Conservation (phyloP, 1,139 yeast species). For the Blastobotrys niveus region DNA sequence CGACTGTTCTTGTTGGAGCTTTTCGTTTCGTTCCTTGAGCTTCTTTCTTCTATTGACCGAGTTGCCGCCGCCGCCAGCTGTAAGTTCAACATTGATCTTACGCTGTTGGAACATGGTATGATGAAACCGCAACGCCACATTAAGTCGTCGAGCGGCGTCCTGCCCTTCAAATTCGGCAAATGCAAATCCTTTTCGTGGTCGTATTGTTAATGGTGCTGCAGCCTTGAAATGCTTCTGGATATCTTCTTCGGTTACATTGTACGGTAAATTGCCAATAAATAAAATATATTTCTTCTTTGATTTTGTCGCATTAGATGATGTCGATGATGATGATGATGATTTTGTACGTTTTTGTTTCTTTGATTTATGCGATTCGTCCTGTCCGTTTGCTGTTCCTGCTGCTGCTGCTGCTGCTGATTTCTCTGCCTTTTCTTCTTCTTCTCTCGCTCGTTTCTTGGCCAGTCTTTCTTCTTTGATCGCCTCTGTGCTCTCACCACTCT, state of each 20-base stretch:
- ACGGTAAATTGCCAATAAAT: conserved; percentile 91
- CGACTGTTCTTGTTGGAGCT: conserved; percentile 59
- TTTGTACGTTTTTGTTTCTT: conserved; percentile 10
- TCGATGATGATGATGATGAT: conserved; percentile 35
- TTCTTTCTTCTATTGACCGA: conserved; percentile 63
- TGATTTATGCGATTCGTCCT: no score
- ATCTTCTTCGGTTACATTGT: conserved; percentile 56
- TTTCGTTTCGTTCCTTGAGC: conserved; percentile 71
- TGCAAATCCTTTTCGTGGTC: conserved; percentile 84
- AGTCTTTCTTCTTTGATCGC: conserved; percentile 40
- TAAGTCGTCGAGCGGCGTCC: conserved; percentile 64
- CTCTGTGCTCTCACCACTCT: conserved; percentile 37
- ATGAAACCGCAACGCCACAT: conserved; percentile 75
- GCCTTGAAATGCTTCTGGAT: conserved; percentile 69
- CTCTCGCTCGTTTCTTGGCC: conserved; percentile 43
- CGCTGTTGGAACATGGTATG: conserved; percentile 63
- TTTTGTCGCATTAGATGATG: conserved; percentile 29
- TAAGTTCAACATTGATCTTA: conserved; percentile 87
- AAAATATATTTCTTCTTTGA: conserved; percentile 46
- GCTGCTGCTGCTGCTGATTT: no score
- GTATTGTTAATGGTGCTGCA: conserved; percentile 71
- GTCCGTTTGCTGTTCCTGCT: conserved; percentile 15
- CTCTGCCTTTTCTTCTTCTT: conserved; percentile 14
- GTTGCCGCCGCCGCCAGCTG: conserved; percentile 98
- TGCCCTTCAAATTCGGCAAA: conserved; percentile 72